phyloP scores from a whole-genome alignment of 257 asterid genomes.

The Fraxinus americana region DNA sequence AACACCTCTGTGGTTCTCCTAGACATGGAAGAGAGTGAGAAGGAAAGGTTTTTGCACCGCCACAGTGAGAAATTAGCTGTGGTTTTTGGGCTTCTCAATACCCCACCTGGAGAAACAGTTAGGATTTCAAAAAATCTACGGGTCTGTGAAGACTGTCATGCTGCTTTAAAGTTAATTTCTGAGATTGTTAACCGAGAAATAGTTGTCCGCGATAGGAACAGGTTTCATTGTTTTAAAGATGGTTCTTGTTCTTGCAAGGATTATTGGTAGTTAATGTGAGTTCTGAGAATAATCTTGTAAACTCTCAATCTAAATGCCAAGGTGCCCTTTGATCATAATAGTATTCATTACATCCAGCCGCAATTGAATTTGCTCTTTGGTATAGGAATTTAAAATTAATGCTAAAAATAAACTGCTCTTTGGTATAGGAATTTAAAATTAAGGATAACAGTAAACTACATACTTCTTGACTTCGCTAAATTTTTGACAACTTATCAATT shows the following conservation, averaged over 20 bases:
- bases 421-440: not conserved
- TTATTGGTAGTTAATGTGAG: constrained; percentile 45
- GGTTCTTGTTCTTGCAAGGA: constrained; percentile 67
- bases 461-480: too few species aligned
- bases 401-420: not conserved
- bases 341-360: not conserved
- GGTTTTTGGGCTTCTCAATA: constrained; percentile 54
- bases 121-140: constrained; percentile 71
- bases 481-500: too few species aligned
- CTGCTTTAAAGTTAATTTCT: constrained; percentile 64
- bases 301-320: not conserved
- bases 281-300: not conserved
- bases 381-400: not conserved
- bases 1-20: constrained; percentile 54
- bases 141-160: constrained; percentile 73
- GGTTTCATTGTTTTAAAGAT: constrained; percentile 62
- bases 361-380: not conserved
- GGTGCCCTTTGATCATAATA: not conserved
- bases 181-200: constrained; percentile 48
- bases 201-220: constrained; percentile 56
- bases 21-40: constrained; percentile 55
- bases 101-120: constrained; percentile 47
- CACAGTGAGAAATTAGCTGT: constrained; percentile 71
- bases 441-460: not conserved
- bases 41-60: constrained; percentile 45